phyloP scores from a whole-genome alignment of 2,329 filamentous ascomycete genomes.

The Diaporthe destruens region DNA sequence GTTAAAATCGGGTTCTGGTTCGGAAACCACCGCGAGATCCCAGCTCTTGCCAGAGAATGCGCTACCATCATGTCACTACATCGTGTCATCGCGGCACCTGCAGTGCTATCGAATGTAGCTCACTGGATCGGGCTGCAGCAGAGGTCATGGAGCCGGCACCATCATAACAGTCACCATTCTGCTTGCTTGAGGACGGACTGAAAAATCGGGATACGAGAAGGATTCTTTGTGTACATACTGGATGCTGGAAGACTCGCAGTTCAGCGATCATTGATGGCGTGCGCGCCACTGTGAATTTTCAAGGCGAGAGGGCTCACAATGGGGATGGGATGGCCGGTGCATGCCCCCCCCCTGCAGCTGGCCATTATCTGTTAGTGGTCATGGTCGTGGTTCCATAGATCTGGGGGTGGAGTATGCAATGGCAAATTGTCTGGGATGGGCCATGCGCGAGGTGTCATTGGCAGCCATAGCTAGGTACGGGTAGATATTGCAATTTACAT shows the following conservation, averaged over 20 bases:
- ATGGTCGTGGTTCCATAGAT: not conserved
- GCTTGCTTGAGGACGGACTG: constrained; percentile 3
- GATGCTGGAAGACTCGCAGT: not conserved
- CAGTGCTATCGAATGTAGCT: not conserved
- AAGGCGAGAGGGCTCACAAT: not conserved
- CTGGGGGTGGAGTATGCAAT: not conserved
- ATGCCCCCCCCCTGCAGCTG: not conserved
- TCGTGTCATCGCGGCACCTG: not conserved
- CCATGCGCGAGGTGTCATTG: constrained; percentile 21
- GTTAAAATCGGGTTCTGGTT: too few relatives aligned
- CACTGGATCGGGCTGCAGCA: not conserved
- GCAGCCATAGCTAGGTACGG: not conserved
- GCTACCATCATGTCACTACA: not conserved
- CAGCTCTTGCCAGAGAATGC: not conserved
- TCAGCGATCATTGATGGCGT: constrained; percentile 10
- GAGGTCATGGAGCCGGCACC: not conserved
- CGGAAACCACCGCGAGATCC: too few relatives aligned
- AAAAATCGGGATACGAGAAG: not conserved
- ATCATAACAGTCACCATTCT: not conserved
- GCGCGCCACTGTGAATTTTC: not conserved
- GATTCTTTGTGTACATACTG: not conserved
- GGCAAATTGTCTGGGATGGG: constrained; percentile 6
- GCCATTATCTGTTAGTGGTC: not conserved
- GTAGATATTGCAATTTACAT: not conserved
- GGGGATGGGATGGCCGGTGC: not conserved